Evolutionary conservation across 2,329 filamentous ascomycete genomes (phyloP).

Genomic region (Neocucurbitaria cava): DNA sequence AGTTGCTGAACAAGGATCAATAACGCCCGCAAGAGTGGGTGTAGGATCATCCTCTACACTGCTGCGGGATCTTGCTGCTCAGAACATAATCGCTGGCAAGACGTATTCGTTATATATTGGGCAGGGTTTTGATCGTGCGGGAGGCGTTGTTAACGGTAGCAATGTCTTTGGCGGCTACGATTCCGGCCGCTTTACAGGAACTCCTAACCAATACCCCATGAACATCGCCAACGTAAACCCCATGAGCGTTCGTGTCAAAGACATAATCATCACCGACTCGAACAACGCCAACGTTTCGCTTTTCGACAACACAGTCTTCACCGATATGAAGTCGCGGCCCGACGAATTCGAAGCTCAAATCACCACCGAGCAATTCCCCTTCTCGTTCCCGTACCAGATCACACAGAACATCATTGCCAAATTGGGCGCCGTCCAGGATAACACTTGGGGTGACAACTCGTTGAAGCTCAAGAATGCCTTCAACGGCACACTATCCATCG

Average conservation of each 20-base stretch:
- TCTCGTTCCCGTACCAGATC: conserved; percentile 50
- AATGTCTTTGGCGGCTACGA: conserved; percentile 56
- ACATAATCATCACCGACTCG: conserved; percentile 48
- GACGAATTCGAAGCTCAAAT: conserved; percentile 50
- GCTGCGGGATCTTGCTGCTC: conserved; percentile 44
- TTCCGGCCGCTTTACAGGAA: conserved; percentile 50
- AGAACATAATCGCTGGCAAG: conserved; percentile 46
- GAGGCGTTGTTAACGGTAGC: conserved; percentile 52
- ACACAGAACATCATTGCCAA: conserved; percentile 50
- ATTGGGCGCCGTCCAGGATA: conserved; percentile 44
- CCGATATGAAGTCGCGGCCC: conserved; percentile 39
- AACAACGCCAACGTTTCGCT: conserved; percentile 44
- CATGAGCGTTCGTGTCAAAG: conserved; percentile 49
- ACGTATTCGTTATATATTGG: conserved; percentile 55
- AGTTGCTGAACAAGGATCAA: conserved; percentile 41
- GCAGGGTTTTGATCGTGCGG: conserved; percentile 50
- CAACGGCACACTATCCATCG: conserved; percentile 50
- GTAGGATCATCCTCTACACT: conserved; percentile 52
- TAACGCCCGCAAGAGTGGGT: conserved; percentile 47
- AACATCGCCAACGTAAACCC: conserved; percentile 40
- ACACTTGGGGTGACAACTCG: conserved; percentile 48
- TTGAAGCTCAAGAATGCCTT: conserved; percentile 47
- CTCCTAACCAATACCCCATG: conserved; percentile 43
- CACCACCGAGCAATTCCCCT: conserved; percentile 52
- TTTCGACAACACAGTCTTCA: conserved; percentile 40